Evolutionary conservation across 805 yeast genomes (phyloP).

Genomic region (Lipomyces kockii): DNA sequence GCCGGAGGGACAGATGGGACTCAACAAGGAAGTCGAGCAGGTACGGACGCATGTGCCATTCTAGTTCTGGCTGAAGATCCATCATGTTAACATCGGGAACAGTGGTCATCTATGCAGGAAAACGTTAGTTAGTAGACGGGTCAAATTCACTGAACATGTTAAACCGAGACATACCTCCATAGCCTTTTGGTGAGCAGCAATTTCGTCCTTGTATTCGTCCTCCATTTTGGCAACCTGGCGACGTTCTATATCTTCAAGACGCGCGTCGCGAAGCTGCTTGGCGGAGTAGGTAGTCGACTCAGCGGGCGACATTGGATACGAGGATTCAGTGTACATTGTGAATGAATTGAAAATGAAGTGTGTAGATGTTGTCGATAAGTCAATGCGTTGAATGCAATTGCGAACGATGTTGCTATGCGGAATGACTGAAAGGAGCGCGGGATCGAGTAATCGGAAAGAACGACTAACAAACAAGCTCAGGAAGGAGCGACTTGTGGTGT

Average conservation of each 20-base stretch:
- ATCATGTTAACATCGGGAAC: constrained; percentile 66
- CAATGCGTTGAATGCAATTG: background rate
- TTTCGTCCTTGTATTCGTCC: constrained; percentile 48
- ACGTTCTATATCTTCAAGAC: constrained; percentile 36
- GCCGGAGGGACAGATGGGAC: constrained; percentile 60
- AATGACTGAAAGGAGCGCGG: background rate
- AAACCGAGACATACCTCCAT: constrained; percentile 39
- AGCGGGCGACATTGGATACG: constrained; percentile 30
- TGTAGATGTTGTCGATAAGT: background rate
- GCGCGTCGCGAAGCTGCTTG: constrained; percentile 28
- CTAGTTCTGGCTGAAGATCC: constrained; percentile 85
- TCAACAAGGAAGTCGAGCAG: constrained; percentile 82
- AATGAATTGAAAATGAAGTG: background rate
- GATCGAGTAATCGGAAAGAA: constrained; percentile 10
- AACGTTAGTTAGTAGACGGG: background rate
- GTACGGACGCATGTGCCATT: constrained; percentile 71
- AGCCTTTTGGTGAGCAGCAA: constrained; percentile 45
- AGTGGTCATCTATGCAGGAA: constrained; percentile 17
- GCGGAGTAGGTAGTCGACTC: constrained; percentile 28
- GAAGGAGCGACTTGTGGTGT: constrained; percentile 37
- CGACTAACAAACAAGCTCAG: constrained; percentile 29
- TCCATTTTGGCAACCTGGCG: constrained; percentile 34
- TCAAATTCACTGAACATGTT: background rate
- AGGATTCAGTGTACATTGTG: constrained; percentile 10
- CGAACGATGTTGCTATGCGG: background rate